Evolutionary conservation across 2,329 filamentous ascomycete species (phyloP), one percentile per base, ranked within the genome.

Genomic region (Emydomyces testavorans): DNA sequence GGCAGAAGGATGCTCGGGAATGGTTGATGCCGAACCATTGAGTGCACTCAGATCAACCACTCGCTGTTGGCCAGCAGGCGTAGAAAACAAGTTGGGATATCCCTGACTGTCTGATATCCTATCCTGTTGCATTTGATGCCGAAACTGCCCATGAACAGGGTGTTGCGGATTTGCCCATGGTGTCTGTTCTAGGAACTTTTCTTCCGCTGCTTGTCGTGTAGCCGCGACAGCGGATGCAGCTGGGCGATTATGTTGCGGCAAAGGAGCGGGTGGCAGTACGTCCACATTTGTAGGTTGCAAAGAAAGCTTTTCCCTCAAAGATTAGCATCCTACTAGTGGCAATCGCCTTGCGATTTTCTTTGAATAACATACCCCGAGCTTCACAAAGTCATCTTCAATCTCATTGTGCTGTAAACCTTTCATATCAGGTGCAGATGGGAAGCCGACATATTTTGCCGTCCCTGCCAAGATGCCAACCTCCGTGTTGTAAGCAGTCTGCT

Each of bases 111-210:
- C 66, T 20, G 62, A 62, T 6, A 61, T 52, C 45, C 57, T 58
- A 21, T 50, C 54, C 39, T 61, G 63, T 2, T 60, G 58, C 34
- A 65, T 57, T 41, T 56, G 60, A 21, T 61, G 65, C 34, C 69
- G 65, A 35, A 68, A 63, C 46, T 69, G 62, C 53, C 77, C 75
- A 60, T 86, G 81, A 7, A 79, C 76, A 5, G 83, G 80, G 60
- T 87, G 82, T 56, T 90, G 85, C 15, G 88, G 86, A 61, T 94
- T 94, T 29, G 88, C 87, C 89, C 89, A 95, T 1, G 88, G 83
- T 4, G 85, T 94, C 56, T 90, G 82, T 59, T 93, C 85, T 48
- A 94, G 75, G 57, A 92, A 94, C 54, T 90, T 83, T 63, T 93
- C 86, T 57, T 85, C 85, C 20, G 85, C 85, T 32, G 82, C 68